phyloP scores from a whole-genome alignment of 176 grass and related monocot genomes.

The Alopecurus myosuroides region DNA sequence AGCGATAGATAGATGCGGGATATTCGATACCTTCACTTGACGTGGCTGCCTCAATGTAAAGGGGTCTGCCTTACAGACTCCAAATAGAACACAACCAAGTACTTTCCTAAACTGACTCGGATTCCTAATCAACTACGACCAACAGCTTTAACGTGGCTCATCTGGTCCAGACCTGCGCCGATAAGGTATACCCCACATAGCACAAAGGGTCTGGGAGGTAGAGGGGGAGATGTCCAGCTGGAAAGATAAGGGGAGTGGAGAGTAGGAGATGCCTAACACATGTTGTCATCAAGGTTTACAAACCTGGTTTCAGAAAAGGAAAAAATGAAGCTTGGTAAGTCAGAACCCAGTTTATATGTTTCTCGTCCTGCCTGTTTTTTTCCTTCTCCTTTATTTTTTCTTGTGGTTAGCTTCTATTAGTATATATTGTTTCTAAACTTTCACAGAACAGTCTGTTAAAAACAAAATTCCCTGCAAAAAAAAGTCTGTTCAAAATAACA shows the following conservation, averaged over 20 bases:
- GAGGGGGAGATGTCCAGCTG: not conserved
- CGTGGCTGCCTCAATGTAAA: no score
- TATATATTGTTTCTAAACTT: not conserved
- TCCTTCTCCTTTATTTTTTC: not conserved
- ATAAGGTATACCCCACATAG: no score
- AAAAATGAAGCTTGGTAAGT: not conserved
- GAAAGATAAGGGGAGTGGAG: not conserved
- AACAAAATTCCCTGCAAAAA: no score
- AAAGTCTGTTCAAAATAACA: not conserved
- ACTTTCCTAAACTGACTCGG: no score
- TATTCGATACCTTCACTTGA: no score
- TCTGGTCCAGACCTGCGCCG: no score
- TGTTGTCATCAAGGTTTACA: not conserved
- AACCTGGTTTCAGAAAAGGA: not conserved
- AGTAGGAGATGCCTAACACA: not conserved
- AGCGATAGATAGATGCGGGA: no score
- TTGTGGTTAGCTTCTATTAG: not conserved
- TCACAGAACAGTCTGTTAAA: not conserved
- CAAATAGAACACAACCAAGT: no score
- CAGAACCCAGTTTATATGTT: not conserved
- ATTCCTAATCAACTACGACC: no score
- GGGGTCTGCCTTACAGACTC: no score
- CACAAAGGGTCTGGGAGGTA: not conserved
- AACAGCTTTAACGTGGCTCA: no score
- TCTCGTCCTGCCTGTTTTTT: not conserved